Conservation (phyloP, 306 rosid genomes). For the Medicago arabica region DNA sequence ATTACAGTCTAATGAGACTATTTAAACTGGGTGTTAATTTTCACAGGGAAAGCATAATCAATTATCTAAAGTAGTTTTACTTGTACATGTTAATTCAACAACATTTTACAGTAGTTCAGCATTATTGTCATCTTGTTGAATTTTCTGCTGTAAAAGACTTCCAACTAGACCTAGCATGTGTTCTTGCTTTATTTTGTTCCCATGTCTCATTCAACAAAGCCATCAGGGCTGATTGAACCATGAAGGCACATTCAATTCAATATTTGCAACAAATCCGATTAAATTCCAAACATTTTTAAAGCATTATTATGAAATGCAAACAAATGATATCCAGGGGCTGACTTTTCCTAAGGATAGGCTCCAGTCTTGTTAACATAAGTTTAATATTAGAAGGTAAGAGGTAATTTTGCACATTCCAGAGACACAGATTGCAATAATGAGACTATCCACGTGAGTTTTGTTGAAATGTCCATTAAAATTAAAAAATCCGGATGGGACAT, state of each 20-base stretch:
- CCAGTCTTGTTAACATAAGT: slow-evolving; percentile 19
- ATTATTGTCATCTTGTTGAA: slow-evolving; percentile 8
- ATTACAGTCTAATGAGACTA: not conserved
- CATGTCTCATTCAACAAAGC: not conserved
- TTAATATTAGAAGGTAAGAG: slow-evolving; percentile 21
- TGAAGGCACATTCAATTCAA: too few relatives aligned
- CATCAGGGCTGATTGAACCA: not conserved
- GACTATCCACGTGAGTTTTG: not conserved
- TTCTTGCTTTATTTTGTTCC: not conserved
- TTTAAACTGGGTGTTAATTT: not conserved
- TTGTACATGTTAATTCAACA: not conserved
- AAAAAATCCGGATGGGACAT: not conserved
- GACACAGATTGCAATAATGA: not conserved
- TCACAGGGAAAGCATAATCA: not conserved
- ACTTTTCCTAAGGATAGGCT: not conserved
- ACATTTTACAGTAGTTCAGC: not conserved
- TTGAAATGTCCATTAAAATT: not conserved
- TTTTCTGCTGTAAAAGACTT: slow-evolving; percentile 8
- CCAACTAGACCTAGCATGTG: not conserved
- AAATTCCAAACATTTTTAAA: not conserved
- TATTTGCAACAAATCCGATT: not conserved
- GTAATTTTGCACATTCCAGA: slow-evolving; percentile 10
- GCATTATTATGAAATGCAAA: slow-evolving; percentile 4
- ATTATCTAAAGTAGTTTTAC: not conserved
- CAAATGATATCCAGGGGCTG: slow-evolving; percentile 11